phyloP scores from a whole-genome alignment of 176 grass and related monocot species.

The Paspalum notatum region DNA sequence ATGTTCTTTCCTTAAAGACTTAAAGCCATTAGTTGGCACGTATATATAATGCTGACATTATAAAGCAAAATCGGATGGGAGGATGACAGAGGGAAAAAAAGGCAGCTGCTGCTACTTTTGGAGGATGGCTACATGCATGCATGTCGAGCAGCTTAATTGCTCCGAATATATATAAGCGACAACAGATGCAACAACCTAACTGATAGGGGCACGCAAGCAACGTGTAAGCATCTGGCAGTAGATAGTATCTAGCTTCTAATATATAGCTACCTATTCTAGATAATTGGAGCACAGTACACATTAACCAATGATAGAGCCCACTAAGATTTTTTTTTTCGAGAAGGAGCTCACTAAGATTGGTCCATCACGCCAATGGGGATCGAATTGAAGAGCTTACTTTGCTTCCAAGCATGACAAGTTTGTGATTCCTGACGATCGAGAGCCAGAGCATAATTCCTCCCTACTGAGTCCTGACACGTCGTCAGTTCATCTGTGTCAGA shows the following conservation, averaged over 20 bases:
- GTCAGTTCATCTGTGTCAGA: no score
- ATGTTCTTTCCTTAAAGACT: no score
- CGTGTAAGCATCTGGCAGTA: conserved; percentile 10
- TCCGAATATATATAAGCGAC: background rate
- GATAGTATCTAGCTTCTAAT: conserved; percentile 1
- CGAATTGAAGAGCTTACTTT: conserved; percentile 8
- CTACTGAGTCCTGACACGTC: no score
- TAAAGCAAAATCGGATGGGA: no score
- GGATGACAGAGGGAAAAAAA: background rate
- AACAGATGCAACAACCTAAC: background rate
- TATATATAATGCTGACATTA: no score
- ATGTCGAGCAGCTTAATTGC: no score
- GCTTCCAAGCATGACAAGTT: conserved; percentile 1
- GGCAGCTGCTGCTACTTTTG: background rate
- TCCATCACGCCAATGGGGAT: background rate
- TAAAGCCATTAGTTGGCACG: no score
- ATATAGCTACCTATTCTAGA: background rate
- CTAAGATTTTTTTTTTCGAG: no score
- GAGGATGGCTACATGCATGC: conserved; percentile 24
- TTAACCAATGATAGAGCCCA: conserved; percentile 20
- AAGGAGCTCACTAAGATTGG: background rate
- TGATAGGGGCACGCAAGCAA: background rate
- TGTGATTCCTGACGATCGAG: background rate
- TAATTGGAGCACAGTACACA: background rate
- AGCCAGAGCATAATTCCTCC: background rate